Conservation (phyloP, 257 asterid species). For the Catharanthus roseus region DNA sequence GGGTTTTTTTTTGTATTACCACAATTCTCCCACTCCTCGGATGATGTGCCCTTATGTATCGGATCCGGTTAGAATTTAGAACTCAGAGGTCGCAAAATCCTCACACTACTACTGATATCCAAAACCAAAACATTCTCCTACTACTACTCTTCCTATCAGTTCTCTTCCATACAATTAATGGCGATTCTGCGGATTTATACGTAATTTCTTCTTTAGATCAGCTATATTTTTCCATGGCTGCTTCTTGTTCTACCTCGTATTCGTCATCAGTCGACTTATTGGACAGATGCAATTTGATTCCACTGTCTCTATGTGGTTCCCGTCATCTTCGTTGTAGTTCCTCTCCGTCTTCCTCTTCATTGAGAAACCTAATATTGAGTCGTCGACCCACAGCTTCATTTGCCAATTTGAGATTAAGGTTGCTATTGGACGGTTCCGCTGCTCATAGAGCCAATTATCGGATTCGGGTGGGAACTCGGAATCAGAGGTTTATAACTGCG, state of each 20-base stretch:
- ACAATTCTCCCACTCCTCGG: too few relatives aligned
- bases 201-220: slow-evolving; percentile 3
- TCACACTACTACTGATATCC: too few relatives aligned
- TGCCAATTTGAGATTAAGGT: slow-evolving; percentile 27
- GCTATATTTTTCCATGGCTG: slow-evolving; percentile 36
- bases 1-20: too few relatives aligned
- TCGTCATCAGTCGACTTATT: slow-evolving; percentile 35
- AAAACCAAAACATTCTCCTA: background rate
- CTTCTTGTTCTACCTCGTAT: slow-evolving; percentile 15
- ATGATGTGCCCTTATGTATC: too few relatives aligned
- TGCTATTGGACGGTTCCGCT: slow-evolving; percentile 19
- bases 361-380: slow-evolving; percentile 16
- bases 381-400: slow-evolving; percentile 24
- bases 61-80: background rate
- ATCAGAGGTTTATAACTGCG: slow-evolving; percentile 38
- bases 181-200: slow-evolving; percentile 14
- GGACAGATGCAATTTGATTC: slow-evolving; percentile 41
- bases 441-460: slow-evolving; percentile 18
- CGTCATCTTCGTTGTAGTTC: slow-evolving; percentile 21
- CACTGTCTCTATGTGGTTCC: slow-evolving; percentile 43
- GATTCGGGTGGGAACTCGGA: slow-evolving; percentile 18
- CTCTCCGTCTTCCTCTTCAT: slow-evolving; percentile 8
- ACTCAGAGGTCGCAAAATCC: background rate
- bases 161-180: slow-evolving; percentile 4
- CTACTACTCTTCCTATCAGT: background rate